Percentiles rank a stretch among this genome's conserved stretches.
These are phyloP conservation scores for Phytopythium montanum DNA, from an alignment of 352 stramenopile species.

Conservation along the genomic window DNA sequence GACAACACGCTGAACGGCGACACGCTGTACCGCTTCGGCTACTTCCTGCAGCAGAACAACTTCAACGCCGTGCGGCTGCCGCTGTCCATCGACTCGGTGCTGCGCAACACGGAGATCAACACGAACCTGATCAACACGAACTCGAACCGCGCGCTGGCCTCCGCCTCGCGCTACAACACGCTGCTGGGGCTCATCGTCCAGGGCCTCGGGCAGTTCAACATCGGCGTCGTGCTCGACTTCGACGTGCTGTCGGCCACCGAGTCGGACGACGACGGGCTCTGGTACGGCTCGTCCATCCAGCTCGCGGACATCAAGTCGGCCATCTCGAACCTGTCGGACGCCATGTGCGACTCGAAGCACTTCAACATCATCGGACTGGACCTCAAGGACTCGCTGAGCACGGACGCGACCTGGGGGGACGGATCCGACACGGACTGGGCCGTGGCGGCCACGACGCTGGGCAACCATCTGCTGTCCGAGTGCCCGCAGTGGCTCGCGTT, in stretches of 20 bases:
- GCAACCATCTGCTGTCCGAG: conserved; percentile 54
- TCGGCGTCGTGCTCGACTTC: conserved; percentile 80
- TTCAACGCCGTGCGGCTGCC: conserved; percentile 81
- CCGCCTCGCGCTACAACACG: conserved; percentile 61
- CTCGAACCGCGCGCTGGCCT: conserved; percentile 68
- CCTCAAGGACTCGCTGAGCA: conserved; percentile 67
- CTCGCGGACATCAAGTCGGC: conserved; percentile 70
- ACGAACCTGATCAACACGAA: conserved; percentile 79
- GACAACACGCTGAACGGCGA: conserved; percentile 76
- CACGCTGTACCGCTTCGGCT: conserved; percentile 69
- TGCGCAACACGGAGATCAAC: conserved; percentile 63
- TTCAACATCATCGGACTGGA: conserved; percentile 87
- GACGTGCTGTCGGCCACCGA: conserved; percentile 55
- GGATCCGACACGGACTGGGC: conserved; percentile 75
- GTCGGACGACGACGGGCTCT: conserved; percentile 47
- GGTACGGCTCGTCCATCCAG: conserved; percentile 76
- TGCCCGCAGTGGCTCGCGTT: conserved; percentile 82
- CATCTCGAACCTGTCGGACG: conserved; percentile 67
- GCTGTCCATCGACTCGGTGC: conserved; percentile 64
- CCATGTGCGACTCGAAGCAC: conserved; percentile 75
- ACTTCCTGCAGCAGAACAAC: conserved; percentile 73
- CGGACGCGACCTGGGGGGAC: conserved; percentile 71
- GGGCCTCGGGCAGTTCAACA: conserved; percentile 69
- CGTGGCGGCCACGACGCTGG: conserved; percentile 59
- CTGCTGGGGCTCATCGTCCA: conserved; percentile 58